Base-by-base conservation (phyloP, 148 eudicot genomes). In the Persicaria maculosa region DNA sequence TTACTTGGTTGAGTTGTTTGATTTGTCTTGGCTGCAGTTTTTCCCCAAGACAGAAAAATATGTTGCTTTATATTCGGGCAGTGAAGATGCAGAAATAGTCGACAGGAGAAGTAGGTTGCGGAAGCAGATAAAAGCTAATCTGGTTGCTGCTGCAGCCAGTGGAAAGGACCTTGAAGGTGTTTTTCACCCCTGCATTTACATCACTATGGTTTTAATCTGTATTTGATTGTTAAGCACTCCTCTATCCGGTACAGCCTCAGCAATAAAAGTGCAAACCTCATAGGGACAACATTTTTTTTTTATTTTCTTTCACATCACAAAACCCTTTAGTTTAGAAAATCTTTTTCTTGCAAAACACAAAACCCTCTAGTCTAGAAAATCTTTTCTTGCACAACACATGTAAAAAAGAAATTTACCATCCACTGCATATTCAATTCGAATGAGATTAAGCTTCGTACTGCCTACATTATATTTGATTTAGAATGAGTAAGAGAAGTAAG, bases 161-260 rank as follows among this genome's bases (percentile, higher is more conserved):
- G 99, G 99, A 74, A 95, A 95, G 85, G 99, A 95, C 67, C 77
- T 92, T 77, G 97, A 92, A 92, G 98, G 97, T 95, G 84, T 72
- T 52, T 64, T 25, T 48, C 44, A 75, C 7, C 61, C 62, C 15
- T 52, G 68, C 6, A 12, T 14, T n/a, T 44, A 15, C 10, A 22
- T 11, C 22, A 36, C 20, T 16, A 7, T 43, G 40, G 20, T 19
- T 5, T 20, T 9, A 58, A 31, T 31, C 40, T 31, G 2, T 31
- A 31, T 36, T 58, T 16, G 36, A 2, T 20, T 58, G 40, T 9
- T 58, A n/a, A 58, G 22, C 10, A 22, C 2, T 19, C 44, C 54
- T 58, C 40, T 59, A 17, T 59, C 14, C 22, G 58, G 17, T 17
- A 53, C 58, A 4, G 7, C 58, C 20, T 12, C 58, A 53, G 16